phyloP scores from a whole-genome alignment of 371 early-diverging fungal species.

The Nematocida sp. region DNA sequence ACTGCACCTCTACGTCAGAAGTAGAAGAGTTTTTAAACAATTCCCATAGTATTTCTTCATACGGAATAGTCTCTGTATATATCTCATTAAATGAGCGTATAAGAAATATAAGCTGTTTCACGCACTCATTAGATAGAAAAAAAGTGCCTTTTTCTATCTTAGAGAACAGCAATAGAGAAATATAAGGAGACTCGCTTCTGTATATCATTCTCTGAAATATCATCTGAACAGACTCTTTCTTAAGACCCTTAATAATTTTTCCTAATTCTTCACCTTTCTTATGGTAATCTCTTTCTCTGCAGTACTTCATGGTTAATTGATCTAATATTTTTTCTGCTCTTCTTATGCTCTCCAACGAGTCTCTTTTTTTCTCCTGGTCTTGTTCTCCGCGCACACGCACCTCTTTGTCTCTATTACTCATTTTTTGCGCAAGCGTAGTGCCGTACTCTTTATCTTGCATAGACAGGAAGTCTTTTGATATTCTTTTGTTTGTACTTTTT shows the following conservation, averaged over 20 bases:
- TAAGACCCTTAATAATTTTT: background rate
- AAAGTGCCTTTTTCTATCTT: background rate
- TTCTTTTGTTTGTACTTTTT: no score
- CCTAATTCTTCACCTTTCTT: background rate
- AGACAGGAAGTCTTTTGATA: background rate
- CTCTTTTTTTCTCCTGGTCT: background rate
- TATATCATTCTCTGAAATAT: slow-evolving; percentile 26
- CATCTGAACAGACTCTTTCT: slow-evolving; percentile 1
- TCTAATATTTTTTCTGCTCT: slow-evolving; percentile 27
- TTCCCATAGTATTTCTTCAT: background rate
- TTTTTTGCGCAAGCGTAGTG: slow-evolving; percentile 1
- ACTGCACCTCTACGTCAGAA: slow-evolving; percentile 33
- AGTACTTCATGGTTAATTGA: slow-evolving; percentile 26
- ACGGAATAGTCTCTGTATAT: slow-evolving; percentile 34
- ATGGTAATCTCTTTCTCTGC: slow-evolving; percentile 11
- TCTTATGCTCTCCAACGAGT: background rate
- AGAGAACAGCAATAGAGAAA: slow-evolving; percentile 6
- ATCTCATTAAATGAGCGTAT: background rate
- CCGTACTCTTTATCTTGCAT: background rate
- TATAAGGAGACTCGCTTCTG: slow-evolving; percentile 18
- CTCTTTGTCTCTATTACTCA: background rate
- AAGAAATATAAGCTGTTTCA: slow-evolving; percentile 11
- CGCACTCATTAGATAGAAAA: slow-evolving; percentile 40
- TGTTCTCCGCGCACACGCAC: background rate
- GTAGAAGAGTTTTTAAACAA: slow-evolving; percentile 10